Base-by-base conservation (phyloP, 1,284 basidiomycete genomes). In the Ustilago loliicola region DNA sequence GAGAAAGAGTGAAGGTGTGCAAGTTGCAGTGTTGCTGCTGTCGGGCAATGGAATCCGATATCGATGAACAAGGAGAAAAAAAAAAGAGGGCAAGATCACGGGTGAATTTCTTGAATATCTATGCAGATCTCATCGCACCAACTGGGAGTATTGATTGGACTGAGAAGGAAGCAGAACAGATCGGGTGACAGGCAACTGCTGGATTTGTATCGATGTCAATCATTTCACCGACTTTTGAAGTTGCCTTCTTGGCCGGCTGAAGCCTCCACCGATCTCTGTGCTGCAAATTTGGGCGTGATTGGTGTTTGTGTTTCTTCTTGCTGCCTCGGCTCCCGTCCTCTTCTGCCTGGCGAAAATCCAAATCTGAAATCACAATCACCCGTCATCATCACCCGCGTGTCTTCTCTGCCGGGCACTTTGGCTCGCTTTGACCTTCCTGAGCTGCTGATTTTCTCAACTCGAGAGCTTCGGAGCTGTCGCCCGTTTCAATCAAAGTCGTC, bases 41-140 rank as follows among this genome's bases (percentile, higher is more conserved):
- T 57, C 55, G 61, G 68, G 56, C 61, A 61, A n/a, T 66, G 64
- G 66, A 72, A 63, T 66, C 61, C 64, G 70, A 66, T 72, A 67
- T 72, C 69, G 69, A 72, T 72, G 19, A 23, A 45, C 19, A 21
- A 45, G 21, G 21, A 23, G 3, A 9, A 21, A 21, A 21, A 45
- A 4, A 45, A 5, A 23, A 11, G 21, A 23, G 19, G 21, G 19
- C 11, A 19, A n/a, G 38, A 19, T 17, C 11, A 17, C 38, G 42
- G 29, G 13, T 57, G 48, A 53, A 40, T 36, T 54, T 42, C 23
- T 36, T 67, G 29, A 61, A 48, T 63, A 10, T 69, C 50, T 53
- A 61, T 17, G 48, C 45, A 60, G 48, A 60, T 60, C 58, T 21
- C 19, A 17, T 51, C 47, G 36, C 25, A 34, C 3, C 36, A 15